These are phyloP conservation scores for Hanseniaspora taiwanica DNA, from an alignment of 805 yeast species.

Conservation along the genomic window DNA sequence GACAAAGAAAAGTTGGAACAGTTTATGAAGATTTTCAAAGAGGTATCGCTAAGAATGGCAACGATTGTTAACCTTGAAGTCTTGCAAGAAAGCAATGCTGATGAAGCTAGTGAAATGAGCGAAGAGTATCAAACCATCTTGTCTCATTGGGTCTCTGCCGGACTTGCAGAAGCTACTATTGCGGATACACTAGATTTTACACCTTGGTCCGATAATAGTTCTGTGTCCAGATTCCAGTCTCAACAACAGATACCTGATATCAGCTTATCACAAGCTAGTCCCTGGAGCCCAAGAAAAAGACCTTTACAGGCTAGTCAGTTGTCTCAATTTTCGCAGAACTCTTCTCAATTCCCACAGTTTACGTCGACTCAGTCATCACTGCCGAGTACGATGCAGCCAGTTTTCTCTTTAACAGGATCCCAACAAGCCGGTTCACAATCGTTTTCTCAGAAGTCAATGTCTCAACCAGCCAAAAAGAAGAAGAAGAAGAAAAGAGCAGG, in stretches of 20 bases:
- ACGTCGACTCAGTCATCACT: slow-evolving; percentile 4
- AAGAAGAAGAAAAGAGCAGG: slow-evolving; percentile 34
- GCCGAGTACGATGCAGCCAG: slow-evolving; percentile 22
- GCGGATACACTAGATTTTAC: background rate
- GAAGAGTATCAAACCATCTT: too few relatives aligned
- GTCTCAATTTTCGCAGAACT: background rate
- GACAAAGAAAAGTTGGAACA: too few relatives aligned
- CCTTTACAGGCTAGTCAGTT: background rate
- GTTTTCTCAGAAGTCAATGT: slow-evolving; percentile 9
- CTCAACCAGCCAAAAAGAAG: slow-evolving; percentile 11
- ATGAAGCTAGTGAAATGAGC: too few relatives aligned
- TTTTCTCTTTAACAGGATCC: slow-evolving; percentile 14
- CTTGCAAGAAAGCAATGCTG: too few relatives aligned
- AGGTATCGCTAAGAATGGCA: too few relatives aligned
- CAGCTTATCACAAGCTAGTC: background rate
- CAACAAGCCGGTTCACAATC: slow-evolving; percentile 4
- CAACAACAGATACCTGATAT: background rate
- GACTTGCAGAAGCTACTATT: background rate
- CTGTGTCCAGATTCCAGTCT: background rate
- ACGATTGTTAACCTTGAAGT: too few relatives aligned
- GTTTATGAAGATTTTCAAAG: too few relatives aligned
- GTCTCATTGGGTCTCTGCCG: background rate
- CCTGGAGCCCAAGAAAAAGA: background rate
- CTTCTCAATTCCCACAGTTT: too few relatives aligned
- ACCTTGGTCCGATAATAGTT: background rate